A percentile compares a stretch with the other conserved stretches of the same genome.
Evolutionary conservation across 129 eudicot genomes (phyloP).

Genomic region (Mikania micrantha): DNA sequence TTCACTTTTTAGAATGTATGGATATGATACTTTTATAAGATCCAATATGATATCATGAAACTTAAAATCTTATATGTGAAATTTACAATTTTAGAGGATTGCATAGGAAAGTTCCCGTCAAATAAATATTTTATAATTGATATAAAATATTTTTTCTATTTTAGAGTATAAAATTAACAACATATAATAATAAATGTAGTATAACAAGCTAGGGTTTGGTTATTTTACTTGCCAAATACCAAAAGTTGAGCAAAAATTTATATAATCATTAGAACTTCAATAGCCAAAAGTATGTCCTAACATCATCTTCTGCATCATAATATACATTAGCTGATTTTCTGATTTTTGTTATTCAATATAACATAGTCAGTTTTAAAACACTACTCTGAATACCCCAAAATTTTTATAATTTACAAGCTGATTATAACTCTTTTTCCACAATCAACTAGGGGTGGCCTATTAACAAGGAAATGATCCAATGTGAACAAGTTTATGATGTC

Average conservation of each 20-base stretch:
- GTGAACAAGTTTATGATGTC: conserved; percentile 68
- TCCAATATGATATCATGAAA: too few species aligned
- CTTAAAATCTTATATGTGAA: background rate
- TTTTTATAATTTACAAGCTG: background rate
- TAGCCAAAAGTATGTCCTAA: background rate
- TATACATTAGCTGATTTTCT: background rate
- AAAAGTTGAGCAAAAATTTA: background rate
- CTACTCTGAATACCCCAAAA: background rate
- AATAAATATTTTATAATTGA: too few species aligned
- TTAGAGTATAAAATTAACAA: background rate
- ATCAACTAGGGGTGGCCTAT: conserved; percentile 54
- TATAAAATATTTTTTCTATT: background rate
- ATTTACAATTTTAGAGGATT: too few species aligned
- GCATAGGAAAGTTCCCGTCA: background rate
- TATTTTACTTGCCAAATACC: background rate
- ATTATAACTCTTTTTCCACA: background rate
- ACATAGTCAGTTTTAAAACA: background rate
- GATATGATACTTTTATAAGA: too few species aligned
- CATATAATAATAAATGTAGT: background rate
- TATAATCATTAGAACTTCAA: background rate
- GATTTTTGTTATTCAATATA: background rate
- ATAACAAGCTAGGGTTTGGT: background rate
- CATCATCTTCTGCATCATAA: background rate
- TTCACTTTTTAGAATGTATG: too few species aligned
- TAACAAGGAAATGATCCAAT: conserved; percentile 40